phyloP scores from a whole-genome alignment of 2,329 filamentous ascomycete species.

The Lachnellula occidentalis region DNA sequence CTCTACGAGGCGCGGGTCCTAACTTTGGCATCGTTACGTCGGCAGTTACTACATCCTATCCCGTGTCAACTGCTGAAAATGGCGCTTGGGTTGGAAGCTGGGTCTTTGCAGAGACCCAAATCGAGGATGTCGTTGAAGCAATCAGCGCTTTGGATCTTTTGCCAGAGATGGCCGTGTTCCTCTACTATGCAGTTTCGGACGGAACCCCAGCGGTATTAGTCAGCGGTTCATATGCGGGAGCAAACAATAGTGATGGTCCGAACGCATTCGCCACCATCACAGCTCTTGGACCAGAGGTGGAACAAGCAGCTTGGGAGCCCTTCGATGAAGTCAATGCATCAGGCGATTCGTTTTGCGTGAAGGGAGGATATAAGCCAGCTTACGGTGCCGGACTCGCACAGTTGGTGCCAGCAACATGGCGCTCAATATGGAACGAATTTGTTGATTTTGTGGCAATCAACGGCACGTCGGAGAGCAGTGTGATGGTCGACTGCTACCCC shows the following conservation, averaged over 20 bases:
- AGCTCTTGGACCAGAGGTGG: background rate
- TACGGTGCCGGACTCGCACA: background rate
- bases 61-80: background rate
- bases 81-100: background rate
- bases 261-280: background rate
- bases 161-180: constrained; percentile 3
- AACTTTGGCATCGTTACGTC: constrained; percentile 39
- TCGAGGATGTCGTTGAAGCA: background rate
- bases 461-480: too few relatives aligned
- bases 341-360: background rate
- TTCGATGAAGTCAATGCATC: constrained; percentile 1
- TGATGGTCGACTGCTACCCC: too few relatives aligned
- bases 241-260: background rate
- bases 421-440: background rate
- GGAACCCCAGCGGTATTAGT: background rate
- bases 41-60: constrained; percentile 4
- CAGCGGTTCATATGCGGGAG: constrained; percentile 1
- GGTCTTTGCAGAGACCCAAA: background rate
- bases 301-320: background rate
- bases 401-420: background rate
- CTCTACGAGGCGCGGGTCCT: constrained; percentile 23
- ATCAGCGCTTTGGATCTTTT: background rate
- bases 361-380: constrained; percentile 2
- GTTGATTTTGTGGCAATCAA: background rate
- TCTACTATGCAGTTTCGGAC: background rate